Conservation (phyloP, 768 basidiomycete genomes). For the Collybia sordida region DNA sequence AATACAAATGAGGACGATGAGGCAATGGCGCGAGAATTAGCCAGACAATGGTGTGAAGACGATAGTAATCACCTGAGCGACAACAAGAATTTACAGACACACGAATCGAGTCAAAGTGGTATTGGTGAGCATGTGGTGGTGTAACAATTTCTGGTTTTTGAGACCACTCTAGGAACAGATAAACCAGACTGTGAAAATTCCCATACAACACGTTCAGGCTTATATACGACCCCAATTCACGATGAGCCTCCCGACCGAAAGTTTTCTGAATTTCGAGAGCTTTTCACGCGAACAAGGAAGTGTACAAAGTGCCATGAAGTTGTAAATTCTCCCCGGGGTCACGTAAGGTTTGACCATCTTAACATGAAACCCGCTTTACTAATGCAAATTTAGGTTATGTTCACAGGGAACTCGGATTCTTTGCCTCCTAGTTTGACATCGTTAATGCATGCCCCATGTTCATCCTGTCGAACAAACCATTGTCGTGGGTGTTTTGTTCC, state of each 20-base stretch:
- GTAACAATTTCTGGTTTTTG: too few species aligned
- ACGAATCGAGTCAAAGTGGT: too few species aligned
- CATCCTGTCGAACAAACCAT: slow-evolving; percentile 40
- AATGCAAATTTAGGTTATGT: slow-evolving; percentile 21
- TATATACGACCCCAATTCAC: slow-evolving; percentile 5
- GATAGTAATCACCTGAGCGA: slow-evolving; percentile 4
- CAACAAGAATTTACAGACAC: too few species aligned
- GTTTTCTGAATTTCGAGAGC: slow-evolving; percentile 28
- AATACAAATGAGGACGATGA: slow-evolving; percentile 32
- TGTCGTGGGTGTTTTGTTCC: slow-evolving; percentile 50
- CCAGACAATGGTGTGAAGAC: slow-evolving; percentile 36
- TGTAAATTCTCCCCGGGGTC: slow-evolving; percentile 39
- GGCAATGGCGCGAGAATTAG: slow-evolving; percentile 36
- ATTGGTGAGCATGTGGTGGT: too few species aligned
- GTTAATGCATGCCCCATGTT: slow-evolving; percentile 45
- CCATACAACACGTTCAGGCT: not conserved
- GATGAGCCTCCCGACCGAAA: slow-evolving; percentile 26
- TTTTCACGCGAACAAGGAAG: slow-evolving; percentile 33
- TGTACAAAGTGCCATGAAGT: slow-evolving; percentile 37
- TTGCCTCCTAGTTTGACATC: slow-evolving; percentile 26
- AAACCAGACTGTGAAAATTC: not conserved
- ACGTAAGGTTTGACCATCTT: slow-evolving; percentile 30
- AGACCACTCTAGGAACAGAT: not conserved
- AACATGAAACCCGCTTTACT: not conserved
- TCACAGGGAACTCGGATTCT: slow-evolving; percentile 18